Conservation (phyloP, 2,329 filamentous ascomycete species). For the Pseudogymnoascus sp. region DNA sequence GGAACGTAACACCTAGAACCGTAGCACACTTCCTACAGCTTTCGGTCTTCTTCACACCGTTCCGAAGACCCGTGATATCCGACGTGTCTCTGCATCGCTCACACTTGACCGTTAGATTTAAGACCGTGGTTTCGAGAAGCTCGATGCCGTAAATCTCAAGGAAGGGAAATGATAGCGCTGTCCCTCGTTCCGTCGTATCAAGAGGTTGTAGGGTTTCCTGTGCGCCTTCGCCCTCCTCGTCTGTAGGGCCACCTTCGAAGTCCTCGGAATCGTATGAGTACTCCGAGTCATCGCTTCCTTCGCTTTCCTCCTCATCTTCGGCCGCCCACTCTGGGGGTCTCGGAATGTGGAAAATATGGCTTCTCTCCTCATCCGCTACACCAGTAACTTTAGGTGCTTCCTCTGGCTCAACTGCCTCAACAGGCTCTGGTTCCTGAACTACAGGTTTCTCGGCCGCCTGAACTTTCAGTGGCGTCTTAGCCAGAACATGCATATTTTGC, state of each 20-base stretch:
- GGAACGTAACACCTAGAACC: conserved; percentile 46
- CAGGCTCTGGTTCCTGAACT: conserved; percentile 12
- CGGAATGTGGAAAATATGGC: conserved; percentile 64
- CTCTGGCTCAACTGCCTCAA: conserved; percentile 11
- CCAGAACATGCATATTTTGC: conserved; percentile 61
- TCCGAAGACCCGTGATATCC: conserved; percentile 60
- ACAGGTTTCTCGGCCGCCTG: conserved; percentile 15
- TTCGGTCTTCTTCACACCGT: conserved; percentile 41
- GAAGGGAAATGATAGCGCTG: conserved; percentile 70
- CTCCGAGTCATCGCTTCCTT: conserved; percentile 39
- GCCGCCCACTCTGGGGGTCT: conserved; percentile 67
- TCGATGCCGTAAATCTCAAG: conserved; percentile 73
- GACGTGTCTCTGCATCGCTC: conserved; percentile 66
- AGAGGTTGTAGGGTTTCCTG: not conserved
- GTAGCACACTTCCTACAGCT: conserved; percentile 54
- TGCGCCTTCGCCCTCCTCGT: conserved; percentile 29
- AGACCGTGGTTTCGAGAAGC: conserved; percentile 57
- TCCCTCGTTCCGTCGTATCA: conserved; percentile 49
- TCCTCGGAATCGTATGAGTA: conserved; percentile 39
- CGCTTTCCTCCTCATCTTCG: conserved; percentile 33
- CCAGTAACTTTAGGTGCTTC: conserved; percentile 19
- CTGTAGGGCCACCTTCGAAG: conserved; percentile 26
- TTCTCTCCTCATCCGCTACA: conserved; percentile 37
- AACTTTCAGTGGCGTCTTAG: conserved; percentile 41
- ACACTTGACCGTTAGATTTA: conserved; percentile 69